Evolutionary conservation across 345 rosid species (phyloP), one percentile per base, ranked within the genome.

Genomic region (Citrus maxima): DNA sequence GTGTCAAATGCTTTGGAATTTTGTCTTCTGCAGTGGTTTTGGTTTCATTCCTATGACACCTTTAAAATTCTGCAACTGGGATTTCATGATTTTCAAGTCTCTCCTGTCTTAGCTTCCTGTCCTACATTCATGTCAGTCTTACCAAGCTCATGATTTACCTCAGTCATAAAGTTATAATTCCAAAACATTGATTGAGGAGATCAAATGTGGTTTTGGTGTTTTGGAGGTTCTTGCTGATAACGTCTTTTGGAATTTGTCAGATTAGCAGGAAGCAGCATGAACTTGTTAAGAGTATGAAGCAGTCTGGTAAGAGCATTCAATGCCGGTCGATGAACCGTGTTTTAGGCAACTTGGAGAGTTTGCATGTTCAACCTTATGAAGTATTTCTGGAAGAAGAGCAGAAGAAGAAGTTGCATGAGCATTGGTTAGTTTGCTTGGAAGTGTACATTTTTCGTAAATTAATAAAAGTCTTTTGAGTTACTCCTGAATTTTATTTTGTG

Each of bases 251-350:
- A 72, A 84, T 63, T 89, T 82, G 10, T 63, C 87, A 96, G 99
- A 92, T 96, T 84, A 96, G 97, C 90, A 96, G 92, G 94, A 93
- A 88, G 88, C 99, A 94, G 84, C 94, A 89, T 82, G 87, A 90
- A 83, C 88, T 91, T 85, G 93, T 95, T 70, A 94, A 91, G 90
- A 87, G 83, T 81, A 89, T 94, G 98, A 92, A 94, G 84, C 90
- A 88, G 77, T 86, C 97, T 84, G 98, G 99, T 74, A 86, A 89
- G 83, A 86, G 90, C 86, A 90, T 94, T 79, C 93, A 90, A 77
- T 90, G 90, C 24, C 85, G 84, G 86, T 90, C 92, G 76, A 92
- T 94, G 64, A 88, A 86, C 80, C 83, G 88, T 82, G 87, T 95
- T 63, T 82, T 95, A 72, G 99, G 99, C 72, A 83, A 88, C 87